These are phyloP conservation scores for Corallochytrium limacisporum DNA, from an alignment of 78 protist species.

Conservation along the genomic window DNA sequence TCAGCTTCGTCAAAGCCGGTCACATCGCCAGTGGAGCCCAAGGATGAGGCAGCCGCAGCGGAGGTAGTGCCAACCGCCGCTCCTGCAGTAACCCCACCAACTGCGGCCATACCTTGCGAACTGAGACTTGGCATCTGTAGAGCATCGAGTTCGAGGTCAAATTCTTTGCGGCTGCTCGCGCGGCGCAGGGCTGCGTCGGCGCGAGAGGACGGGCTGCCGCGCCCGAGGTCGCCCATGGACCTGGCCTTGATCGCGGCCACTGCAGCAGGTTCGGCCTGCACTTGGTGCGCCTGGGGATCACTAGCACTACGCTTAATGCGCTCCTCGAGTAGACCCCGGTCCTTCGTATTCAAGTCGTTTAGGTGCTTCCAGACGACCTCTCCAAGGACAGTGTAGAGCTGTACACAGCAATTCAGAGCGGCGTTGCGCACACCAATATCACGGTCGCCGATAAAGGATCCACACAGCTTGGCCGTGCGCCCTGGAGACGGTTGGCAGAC, in stretches of 20 bases:
- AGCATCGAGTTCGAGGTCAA: no score
- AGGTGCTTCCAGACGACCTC: not conserved
- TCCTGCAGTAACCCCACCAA: no score
- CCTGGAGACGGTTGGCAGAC: not conserved
- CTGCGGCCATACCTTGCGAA: no score
- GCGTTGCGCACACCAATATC: not conserved
- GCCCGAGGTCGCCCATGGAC: no score
- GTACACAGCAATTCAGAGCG: not conserved
- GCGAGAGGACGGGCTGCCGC: no score
- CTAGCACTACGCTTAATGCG: not conserved
- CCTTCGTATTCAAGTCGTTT: not conserved
- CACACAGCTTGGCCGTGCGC: not conserved
- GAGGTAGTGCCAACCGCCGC: not conserved
- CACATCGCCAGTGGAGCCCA: not conserved
- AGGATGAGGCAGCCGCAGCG: not conserved
- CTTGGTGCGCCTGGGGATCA: no score
- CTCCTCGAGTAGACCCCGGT: not conserved
- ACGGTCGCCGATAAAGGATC: conserved; percentile 8
- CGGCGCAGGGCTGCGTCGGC: no score
- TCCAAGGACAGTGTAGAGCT: not conserved
- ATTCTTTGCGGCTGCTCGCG: no score
- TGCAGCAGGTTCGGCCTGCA: no score
- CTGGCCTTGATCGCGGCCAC: no score
- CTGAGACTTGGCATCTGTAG: no score
- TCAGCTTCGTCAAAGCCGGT: not conserved